A percentile compares a stretch with the other conserved stretches of the same genome.
These are phyloP conservation scores for Carex kokanica DNA, from an alignment of 176 grass and related monocot genomes.

Conservation along the genomic window DNA sequence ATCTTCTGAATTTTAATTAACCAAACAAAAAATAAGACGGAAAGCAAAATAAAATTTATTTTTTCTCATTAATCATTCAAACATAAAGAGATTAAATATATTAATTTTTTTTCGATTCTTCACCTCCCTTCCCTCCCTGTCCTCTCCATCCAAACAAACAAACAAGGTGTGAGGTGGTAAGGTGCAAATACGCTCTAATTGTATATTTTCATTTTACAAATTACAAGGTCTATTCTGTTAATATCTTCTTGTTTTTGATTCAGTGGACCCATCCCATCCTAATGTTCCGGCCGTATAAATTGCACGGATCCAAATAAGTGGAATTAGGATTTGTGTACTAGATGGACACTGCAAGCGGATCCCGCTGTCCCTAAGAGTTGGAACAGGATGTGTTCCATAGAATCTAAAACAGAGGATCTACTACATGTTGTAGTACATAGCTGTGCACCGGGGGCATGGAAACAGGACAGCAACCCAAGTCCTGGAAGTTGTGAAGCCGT, in stretches of 20 bases:
- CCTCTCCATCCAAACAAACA: too few species aligned
- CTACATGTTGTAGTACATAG: background rate
- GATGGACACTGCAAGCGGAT: background rate
- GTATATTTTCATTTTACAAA: background rate
- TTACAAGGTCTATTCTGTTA: background rate
- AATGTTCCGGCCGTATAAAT: conserved; percentile 24
- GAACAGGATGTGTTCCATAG: background rate
- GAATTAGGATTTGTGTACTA: conserved; percentile 3
- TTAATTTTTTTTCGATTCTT: too few species aligned
- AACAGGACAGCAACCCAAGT: background rate
- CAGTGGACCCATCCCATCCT: background rate
- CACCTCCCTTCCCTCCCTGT: too few species aligned
- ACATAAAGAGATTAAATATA: too few species aligned
- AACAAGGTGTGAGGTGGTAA: too few species aligned
- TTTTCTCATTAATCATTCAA: too few species aligned
- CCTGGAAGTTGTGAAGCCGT: background rate
- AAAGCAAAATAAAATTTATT: too few species aligned
- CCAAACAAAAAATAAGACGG: too few species aligned
- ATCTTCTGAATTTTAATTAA: too few species aligned
- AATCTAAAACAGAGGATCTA: background rate
- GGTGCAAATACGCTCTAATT: too few species aligned
- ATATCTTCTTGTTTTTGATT: background rate
- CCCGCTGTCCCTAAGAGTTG: background rate
- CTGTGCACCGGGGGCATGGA: background rate
- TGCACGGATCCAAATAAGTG: conserved; percentile 8